phyloP scores from a whole-genome alignment of 441 rosid species.

The Theobroma grandiflorum region DNA sequence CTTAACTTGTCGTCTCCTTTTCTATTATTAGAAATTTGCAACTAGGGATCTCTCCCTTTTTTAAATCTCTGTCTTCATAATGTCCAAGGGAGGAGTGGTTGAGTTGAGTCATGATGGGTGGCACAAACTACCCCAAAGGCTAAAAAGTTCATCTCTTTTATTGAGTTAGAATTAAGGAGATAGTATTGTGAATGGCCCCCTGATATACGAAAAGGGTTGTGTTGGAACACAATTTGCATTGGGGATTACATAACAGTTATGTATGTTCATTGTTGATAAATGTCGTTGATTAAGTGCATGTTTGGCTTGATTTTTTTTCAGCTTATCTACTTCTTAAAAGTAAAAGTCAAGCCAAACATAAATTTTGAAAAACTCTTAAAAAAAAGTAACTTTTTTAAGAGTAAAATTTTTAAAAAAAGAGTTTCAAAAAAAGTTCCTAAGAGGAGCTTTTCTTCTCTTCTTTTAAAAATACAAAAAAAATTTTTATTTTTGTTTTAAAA shows the following conservation, averaged over 20 bases:
- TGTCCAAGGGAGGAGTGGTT: not conserved
- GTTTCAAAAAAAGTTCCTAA: too few species aligned
- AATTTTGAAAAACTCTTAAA: too few species aligned
- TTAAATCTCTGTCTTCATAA: not conserved
- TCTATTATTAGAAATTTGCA: not conserved
- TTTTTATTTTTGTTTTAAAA: too few species aligned
- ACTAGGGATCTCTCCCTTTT: not conserved
- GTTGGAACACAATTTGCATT: too few species aligned
- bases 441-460: too few species aligned
- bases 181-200: not conserved
- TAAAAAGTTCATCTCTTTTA: not conserved
- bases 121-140: not conserved
- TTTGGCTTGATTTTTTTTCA: too few species aligned
- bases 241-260: not conserved
- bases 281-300: too few species aligned
- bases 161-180: not conserved
- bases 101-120: not conserved
- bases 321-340: too few species aligned
- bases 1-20: not conserved
- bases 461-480: too few species aligned
- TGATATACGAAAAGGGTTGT: not conserved
- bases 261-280: not conserved
- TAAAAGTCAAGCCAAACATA: too few species aligned
- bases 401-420: too few species aligned
- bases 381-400: too few species aligned